A percentile compares a stretch with the other conserved stretches of the same genome.
Conservation (phyloP, 1,284 basidiomycete species). For the Sutorius eximius region DNA sequence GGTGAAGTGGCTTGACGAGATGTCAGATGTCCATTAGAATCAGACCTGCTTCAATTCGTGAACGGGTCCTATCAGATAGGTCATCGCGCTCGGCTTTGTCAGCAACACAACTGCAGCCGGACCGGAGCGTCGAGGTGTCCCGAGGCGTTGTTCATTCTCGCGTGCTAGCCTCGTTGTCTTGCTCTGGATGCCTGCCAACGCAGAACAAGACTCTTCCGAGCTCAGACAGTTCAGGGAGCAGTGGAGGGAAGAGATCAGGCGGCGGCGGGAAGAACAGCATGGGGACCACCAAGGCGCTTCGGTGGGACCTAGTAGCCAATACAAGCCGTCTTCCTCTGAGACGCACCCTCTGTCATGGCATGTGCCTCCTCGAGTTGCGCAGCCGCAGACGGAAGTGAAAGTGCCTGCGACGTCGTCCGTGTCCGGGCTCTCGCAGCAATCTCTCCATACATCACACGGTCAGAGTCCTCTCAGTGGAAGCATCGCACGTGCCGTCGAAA, state of each 20-base stretch:
- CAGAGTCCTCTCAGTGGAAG: slow-evolving; percentile 32
- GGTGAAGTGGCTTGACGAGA: too few species aligned
- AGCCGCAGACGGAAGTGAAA: neutral
- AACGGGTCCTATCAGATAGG: too few species aligned
- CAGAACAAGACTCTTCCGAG: slow-evolving; percentile 43
- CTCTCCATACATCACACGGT: slow-evolving; percentile 16
- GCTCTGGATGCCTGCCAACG: slow-evolving; percentile 4
- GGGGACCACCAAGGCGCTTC: slow-evolving; percentile 3
- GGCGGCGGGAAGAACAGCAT: slow-evolving; percentile 36
- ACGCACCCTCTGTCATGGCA: neutral
- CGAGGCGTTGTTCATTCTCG: neutral
- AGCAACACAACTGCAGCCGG: neutral
- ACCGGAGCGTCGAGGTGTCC: neutral
- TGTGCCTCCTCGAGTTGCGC: neutral
- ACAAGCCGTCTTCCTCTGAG: slow-evolving; percentile 1
- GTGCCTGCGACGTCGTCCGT: slow-evolving; percentile 2
- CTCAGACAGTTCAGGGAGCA: slow-evolving; percentile 69
- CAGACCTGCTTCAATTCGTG: too few species aligned
- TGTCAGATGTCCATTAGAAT: too few species aligned
- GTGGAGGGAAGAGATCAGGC: slow-evolving; percentile 71
- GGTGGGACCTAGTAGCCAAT: neutral
- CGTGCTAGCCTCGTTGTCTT: neutral
- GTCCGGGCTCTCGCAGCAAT: slow-evolving; percentile 3
- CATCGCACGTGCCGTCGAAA: slow-evolving; percentile 53
- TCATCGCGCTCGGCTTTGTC: slow-evolving; percentile 27